Conservation (phyloP, 2,329 filamentous ascomycete genomes). For the Colletotrichum caudatum region DNA sequence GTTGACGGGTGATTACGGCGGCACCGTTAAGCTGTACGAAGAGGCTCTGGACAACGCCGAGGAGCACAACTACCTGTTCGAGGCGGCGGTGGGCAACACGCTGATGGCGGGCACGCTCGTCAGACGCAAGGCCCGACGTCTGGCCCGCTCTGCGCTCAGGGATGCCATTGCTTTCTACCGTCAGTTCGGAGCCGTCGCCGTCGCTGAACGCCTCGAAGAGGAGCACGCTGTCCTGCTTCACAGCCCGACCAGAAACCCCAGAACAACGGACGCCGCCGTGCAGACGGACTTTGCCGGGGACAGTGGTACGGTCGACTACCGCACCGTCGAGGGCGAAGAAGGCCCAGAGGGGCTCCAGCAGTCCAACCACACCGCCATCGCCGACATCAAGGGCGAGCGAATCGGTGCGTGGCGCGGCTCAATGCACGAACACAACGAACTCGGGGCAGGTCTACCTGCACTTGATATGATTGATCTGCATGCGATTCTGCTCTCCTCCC, state of each 20-base stretch:
- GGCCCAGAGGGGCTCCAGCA: conserved; percentile 55
- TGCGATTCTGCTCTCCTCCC: conserved; percentile 81
- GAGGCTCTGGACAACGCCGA: conserved; percentile 78
- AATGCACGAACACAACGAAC: conserved; percentile 66
- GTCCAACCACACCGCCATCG: conserved; percentile 57
- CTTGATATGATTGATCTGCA: conserved; percentile 87
- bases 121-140: conserved; percentile 72
- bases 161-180: conserved; percentile 77
- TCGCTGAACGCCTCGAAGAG: conserved; percentile 75
- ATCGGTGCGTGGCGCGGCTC: conserved; percentile 74
- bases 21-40: conserved; percentile 75
- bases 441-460: conserved; percentile 74
- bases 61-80: conserved; percentile 74
- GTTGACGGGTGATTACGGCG: conserved; percentile 66
- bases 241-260: conserved; percentile 68
- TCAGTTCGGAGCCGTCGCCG: conserved; percentile 75
- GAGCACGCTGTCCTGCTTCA: conserved; percentile 77
- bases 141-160: conserved; percentile 75
- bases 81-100: conserved; percentile 80
- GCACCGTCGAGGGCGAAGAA: conserved; percentile 59
- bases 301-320: conserved; percentile 64
- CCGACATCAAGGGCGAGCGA: conserved; percentile 67
- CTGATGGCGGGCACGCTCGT: conserved; percentile 80
- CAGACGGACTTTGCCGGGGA: conserved; percentile 79
- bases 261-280: conserved; percentile 71